These are phyloP conservation scores for Heritiera littoralis DNA, from an alignment of 345 rosid species.

Conservation along the genomic window DNA sequence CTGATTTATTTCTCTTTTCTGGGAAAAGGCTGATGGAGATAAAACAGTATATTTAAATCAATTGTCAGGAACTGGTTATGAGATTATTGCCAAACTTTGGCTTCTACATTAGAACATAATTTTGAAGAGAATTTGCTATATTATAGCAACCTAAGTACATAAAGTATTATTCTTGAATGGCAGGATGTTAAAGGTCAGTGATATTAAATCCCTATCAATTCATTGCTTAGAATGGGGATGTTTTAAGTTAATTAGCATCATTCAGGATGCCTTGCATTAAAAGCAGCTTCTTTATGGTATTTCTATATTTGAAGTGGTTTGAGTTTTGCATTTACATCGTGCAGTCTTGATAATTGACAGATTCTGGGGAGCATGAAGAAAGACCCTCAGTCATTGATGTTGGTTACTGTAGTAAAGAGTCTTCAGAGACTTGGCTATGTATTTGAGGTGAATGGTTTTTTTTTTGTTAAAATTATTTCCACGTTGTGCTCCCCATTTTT, in stretches of 20 bases:
- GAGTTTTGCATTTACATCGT: constrained; percentile 24
- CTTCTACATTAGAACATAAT: background rate
- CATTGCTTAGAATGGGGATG: background rate
- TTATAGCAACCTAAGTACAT: background rate
- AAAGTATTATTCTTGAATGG: background rate
- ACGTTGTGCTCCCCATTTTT: background rate
- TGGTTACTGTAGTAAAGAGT: constrained; percentile 75
- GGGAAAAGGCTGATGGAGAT: background rate
- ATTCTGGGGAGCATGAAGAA: constrained; percentile 73
- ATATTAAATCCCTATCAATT: background rate
- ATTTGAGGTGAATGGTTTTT: constrained; percentile 56
- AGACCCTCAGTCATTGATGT: constrained; percentile 70
- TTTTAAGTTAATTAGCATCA: background rate
- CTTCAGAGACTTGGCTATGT: constrained; percentile 79
- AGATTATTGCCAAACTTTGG: background rate
- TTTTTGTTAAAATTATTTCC: background rate
- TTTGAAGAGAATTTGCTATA: background rate
- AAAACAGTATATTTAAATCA: background rate
- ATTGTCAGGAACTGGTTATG: background rate
- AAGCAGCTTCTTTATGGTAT: background rate
- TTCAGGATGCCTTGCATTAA: background rate
- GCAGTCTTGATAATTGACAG: constrained; percentile 46
- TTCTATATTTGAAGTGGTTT: background rate
- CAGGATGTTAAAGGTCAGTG: background rate
- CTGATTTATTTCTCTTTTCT: background rate